Base-by-base conservation (phyloP, 176 grass and related monocot species). In the Phragmites australis region DNA sequence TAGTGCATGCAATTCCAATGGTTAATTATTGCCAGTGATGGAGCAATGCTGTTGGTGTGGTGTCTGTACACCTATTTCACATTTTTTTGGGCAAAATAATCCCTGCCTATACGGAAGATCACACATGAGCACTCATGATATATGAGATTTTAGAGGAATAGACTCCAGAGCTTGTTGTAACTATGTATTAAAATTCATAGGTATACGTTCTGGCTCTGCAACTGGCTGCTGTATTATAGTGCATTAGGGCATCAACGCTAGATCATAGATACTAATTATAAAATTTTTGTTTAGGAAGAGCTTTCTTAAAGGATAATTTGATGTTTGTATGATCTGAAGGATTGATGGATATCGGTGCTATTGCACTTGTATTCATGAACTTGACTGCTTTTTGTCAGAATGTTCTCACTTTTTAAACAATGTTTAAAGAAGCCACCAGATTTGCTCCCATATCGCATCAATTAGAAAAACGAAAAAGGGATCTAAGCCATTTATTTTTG, bases 281-380 rank as follows among this genome's bases (percentile, higher is more conserved):
- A 46, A 63, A 25, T 31, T 11, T 11, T 68, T 26, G 1, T 58
- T 68, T 39, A 21, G 41, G 63, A 51, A 30, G 57, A 51, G 15
- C 9, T 84, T 45, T 29, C 26, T 17, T 76, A 55, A 83, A 30
- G 29, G 34, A 83, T 74, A 74, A 25, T 59, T 48, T 47, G 63
- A 49, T 39, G 34, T 49, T 59, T 8, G 6, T 32, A 77, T 34
- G 17, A 9, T 25, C 41, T 68, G 8, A 57, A 39, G 29, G 8
- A 84, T 76, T 46, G 40, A 49, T 46, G 70, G 23, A 62, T 75
- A 65, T 47, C 0, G 10, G 59, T 78, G 50, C 13, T 64, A 37
- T 26, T 7, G 14, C 9, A 26, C 42, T 30, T 84, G 27, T 84
- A 59, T 69, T 34, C 10, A 58, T 77, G n/a, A 59, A 57, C 53